Evolutionary conservation across 176 grass and related monocot species (phyloP).

Genomic region (Olyra latifolia): DNA sequence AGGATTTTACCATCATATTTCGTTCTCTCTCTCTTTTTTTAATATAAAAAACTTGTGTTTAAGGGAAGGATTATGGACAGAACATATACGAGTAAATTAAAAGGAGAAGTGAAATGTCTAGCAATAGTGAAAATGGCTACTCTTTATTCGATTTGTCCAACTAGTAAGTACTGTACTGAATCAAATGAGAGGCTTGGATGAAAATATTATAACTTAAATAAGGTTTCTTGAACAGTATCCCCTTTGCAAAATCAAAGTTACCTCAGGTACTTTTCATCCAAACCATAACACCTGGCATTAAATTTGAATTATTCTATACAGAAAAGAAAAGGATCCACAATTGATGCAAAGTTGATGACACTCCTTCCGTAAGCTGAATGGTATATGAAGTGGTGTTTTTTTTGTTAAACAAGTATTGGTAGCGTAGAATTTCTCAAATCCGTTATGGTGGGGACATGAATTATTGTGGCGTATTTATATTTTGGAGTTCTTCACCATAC

Average conservation of each 20-base stretch:
- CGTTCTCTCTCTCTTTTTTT: too few species aligned
- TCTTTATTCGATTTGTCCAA: neutral
- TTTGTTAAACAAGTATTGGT: neutral
- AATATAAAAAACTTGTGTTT: too few species aligned
- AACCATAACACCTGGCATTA: neutral
- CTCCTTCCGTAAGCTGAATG: neutral
- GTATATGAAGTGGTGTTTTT: neutral
- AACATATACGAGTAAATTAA: neutral
- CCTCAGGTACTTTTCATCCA: neutral
- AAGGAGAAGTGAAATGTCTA: neutral
- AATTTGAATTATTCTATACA: neutral
- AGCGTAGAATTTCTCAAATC: neutral
- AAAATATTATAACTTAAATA: neutral
- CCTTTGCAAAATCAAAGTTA: neutral
- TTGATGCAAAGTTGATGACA: neutral
- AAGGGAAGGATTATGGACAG: too few species aligned
- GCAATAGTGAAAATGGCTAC: neutral
- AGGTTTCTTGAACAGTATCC: neutral
- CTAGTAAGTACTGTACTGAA: neutral
- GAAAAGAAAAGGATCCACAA: neutral
- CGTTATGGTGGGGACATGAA: neutral
- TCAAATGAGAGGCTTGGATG: neutral
- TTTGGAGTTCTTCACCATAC: neutral
- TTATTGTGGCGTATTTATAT: neutral
- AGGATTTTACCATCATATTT: neutral